Conservation (phyloP, 345 rosid species). For the Brassica nigra region DNA sequence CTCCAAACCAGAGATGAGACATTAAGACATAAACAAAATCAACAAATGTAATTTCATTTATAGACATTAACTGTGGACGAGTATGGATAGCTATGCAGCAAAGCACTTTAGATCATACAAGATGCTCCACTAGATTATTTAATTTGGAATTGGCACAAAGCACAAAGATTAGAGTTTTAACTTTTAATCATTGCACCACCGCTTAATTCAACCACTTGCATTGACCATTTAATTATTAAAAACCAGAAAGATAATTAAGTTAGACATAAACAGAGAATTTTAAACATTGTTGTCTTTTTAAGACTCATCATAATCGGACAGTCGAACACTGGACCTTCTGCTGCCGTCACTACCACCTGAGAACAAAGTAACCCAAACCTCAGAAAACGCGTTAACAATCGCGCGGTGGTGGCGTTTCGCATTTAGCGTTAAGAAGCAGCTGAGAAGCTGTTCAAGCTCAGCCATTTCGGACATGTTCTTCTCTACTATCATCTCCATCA, state of each 20-base stretch:
- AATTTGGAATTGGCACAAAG: neutral
- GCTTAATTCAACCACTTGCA: constrained; percentile 30
- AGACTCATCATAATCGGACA: constrained; percentile 31
- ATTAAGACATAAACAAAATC: neutral
- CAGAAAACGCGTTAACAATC: constrained; percentile 57
- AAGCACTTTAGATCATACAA: constrained; percentile 1
- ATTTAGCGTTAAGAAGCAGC: constrained; percentile 65
- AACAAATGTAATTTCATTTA: neutral
- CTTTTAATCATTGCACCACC: constrained; percentile 22
- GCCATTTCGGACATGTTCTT: constrained; percentile 59
- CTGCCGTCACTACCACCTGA: constrained; percentile 6
- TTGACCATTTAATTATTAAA: constrained; percentile 35
- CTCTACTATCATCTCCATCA: constrained; percentile 80
- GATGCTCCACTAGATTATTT: neutral
- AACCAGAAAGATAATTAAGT: neutral
- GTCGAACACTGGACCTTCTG: constrained; percentile 30
- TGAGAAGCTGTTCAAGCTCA: constrained; percentile 66
- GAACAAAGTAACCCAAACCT: constrained; percentile 62
- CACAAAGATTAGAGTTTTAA: constrained; percentile 8
- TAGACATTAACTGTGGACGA: neutral
- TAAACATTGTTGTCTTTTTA: neutral
- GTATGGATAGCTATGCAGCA: neutral
- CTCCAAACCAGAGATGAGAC: neutral
- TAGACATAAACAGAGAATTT: constrained; percentile 6
- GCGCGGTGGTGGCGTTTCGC: constrained; percentile 56